phyloP scores from a whole-genome alignment of 345 rosid species.

The Aethionema arabicum region DNA sequence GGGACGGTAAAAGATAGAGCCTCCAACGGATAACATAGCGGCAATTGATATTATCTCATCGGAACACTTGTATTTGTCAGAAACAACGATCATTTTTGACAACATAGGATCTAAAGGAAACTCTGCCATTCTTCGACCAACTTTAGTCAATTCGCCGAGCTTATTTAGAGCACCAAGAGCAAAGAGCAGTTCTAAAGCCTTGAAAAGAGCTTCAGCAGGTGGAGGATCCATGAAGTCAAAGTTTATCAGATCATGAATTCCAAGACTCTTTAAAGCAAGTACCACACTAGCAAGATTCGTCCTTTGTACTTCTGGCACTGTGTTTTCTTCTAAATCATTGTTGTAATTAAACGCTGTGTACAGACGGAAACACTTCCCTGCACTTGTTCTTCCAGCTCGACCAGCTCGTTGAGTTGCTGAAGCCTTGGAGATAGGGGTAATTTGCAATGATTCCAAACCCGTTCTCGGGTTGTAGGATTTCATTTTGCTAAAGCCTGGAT shows the following conservation, averaged over 20 bases:
- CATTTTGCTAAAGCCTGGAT: constrained; percentile 97
- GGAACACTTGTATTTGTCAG: constrained; percentile 85
- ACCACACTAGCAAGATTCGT: constrained; percentile 97
- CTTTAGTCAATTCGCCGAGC: constrained; percentile 92
- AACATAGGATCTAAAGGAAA: constrained; percentile 95
- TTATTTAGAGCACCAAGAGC: constrained; percentile 89
- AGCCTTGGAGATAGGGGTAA: constrained; percentile 92
- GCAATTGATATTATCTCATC: constrained; percentile 86
- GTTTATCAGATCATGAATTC: constrained; percentile 83
- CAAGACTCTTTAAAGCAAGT: constrained; percentile 91
- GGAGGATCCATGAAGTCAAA: constrained; percentile 99
- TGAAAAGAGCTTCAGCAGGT: constrained; percentile 90
- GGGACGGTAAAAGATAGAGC: constrained; percentile 93
- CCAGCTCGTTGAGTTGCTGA: constrained; percentile 97
- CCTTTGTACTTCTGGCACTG: constrained; percentile 91
- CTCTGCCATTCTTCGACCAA: constrained; percentile 95
- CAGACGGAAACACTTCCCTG: constrained; percentile 87
- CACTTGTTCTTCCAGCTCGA: constrained; percentile 95
- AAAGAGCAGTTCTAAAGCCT: constrained; percentile 81
- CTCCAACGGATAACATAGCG: constrained; percentile 94
- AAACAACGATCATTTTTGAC: constrained; percentile 90
- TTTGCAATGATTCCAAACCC: constrained; percentile 92
- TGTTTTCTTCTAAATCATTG: constrained; percentile 88
- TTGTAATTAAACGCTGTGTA: constrained; percentile 80
- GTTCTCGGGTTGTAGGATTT: constrained; percentile 95